Evolutionary conservation across 129 eudicot genomes (phyloP).

Genomic region (Tagetes patula): DNA sequence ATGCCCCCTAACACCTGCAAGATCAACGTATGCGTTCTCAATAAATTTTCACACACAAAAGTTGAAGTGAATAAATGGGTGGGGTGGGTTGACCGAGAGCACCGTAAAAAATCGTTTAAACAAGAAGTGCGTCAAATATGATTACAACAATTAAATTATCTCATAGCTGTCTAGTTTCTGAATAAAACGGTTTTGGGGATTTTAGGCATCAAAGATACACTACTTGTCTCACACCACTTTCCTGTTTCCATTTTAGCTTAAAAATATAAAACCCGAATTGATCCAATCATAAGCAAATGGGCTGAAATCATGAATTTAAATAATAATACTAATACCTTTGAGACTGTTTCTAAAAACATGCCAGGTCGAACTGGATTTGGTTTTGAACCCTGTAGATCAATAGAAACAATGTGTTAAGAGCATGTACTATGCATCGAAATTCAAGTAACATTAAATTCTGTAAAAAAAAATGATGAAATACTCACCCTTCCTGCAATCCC

Average conservation of each 20-base stretch:
- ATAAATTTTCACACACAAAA: not conserved
- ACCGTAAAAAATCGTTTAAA: not conserved
- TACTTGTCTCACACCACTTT: not conserved
- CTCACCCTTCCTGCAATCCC: conserved; percentile 77
- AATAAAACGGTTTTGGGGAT: not conserved
- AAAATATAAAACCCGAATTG: not conserved
- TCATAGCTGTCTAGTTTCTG: not conserved
- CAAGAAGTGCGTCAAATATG: not conserved
- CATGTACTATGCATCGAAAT: not conserved
- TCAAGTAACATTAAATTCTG: not conserved
- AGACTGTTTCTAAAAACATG: conserved; percentile 95
- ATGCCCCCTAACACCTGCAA: conserved; percentile 86
- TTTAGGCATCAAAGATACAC: not conserved
- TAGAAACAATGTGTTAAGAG: conserved; percentile 23
- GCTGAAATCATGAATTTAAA: not conserved
- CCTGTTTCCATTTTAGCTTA: not conserved
- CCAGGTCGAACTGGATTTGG: conserved; percentile 96
- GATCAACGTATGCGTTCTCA: conserved; percentile 15
- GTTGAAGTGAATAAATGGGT: not conserved
- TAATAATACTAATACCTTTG: conserved; percentile 61
- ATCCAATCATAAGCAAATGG: not conserved
- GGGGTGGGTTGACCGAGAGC: not conserved
- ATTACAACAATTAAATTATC: not conserved
- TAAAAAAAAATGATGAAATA: not conserved
- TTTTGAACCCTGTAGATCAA: conserved; percentile 53